Percentiles rank a stretch among this genome's conserved stretches.
phyloP scores from a whole-genome alignment of 2,329 filamentous ascomycete species.

The Teratosphaeria destructans region DNA sequence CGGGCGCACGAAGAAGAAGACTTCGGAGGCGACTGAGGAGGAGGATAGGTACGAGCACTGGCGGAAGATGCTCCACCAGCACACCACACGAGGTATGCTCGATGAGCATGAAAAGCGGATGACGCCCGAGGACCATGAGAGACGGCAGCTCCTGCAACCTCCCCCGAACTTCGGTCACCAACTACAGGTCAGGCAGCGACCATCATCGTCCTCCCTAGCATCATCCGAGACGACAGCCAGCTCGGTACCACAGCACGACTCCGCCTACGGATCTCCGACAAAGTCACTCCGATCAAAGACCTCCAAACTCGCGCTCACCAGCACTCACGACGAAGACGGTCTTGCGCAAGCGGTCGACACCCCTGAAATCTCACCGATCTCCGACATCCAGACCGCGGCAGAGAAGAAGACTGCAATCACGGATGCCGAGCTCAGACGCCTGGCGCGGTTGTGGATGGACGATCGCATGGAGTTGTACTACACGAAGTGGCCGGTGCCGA shows the following conservation, averaged over 20 bases:
- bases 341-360: background rate
- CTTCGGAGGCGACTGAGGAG: background rate
- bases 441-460: slow-evolving; percentile 2
- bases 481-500: slow-evolving; percentile 7
- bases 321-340: background rate
- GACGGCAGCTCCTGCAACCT: background rate
- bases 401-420: background rate
- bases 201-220: background rate
- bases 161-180: background rate
- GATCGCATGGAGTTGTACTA: slow-evolving; percentile 2
- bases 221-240: background rate
- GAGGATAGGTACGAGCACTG: background rate
- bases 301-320: background rate
- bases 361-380: background rate
- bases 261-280: background rate
- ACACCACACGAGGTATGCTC: background rate
- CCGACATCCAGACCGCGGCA: background rate
- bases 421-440: background rate
- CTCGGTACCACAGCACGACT: background rate
- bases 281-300: background rate
- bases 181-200: background rate
- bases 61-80: background rate
- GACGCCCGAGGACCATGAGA: background rate
- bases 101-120: background rate
- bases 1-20: background rate